Evolutionary conservation across 768 basidiomycete species (phyloP).

Genomic region (Podaxis sp.): DNA sequence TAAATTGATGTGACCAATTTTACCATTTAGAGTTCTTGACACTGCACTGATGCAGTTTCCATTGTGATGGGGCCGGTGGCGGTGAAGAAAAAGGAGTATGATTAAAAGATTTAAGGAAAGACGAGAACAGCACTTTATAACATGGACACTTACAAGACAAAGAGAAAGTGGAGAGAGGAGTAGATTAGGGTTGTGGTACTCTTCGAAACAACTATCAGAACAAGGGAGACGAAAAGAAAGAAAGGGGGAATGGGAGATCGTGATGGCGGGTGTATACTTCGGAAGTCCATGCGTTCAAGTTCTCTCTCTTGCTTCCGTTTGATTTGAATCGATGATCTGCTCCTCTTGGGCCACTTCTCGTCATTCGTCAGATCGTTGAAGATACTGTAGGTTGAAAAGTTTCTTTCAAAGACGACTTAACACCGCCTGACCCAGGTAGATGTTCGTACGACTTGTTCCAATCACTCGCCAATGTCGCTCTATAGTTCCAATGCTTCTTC

Average conservation of each 20-base stretch:
- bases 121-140: neutral
- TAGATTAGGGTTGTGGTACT: conserved; percentile 11
- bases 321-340: neutral
- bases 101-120: conserved; percentile 4
- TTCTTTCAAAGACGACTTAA: neutral
- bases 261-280: neutral
- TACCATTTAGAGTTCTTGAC: no score
- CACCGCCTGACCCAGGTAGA: neutral
- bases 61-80: no score
- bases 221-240: neutral
- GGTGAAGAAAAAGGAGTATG: conserved; percentile 12
- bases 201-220: conserved; percentile 4
- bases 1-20: no score
- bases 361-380: neutral
- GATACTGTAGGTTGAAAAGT: neutral
- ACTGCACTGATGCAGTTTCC: no score
- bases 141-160: neutral
- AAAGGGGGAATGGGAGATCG: neutral
- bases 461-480: neutral
- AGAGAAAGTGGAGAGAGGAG: neutral
- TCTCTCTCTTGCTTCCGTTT: neutral
- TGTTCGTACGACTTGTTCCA: neutral
- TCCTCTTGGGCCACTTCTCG: neutral
- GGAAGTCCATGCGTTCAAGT: neutral
- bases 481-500: neutral